Base-by-base conservation (phyloP, 2,329 filamentous ascomycete genomes). In the Trichoderma asperellum region DNA sequence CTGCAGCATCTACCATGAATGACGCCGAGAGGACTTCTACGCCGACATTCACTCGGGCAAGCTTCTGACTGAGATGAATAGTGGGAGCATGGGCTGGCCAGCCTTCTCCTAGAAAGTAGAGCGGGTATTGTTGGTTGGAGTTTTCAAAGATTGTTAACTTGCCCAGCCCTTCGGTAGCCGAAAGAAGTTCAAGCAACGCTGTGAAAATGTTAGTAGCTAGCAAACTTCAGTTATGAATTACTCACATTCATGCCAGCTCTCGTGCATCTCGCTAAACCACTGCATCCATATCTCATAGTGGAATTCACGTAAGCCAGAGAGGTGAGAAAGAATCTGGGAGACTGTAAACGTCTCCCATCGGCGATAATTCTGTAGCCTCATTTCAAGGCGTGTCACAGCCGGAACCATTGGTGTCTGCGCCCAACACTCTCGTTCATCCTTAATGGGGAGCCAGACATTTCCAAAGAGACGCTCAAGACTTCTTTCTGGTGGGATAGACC, bases 241-340 rank as follows among this genome's bases (percentile, higher is more conserved):
- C 47, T 21, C 37, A 63, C 55, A 57, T 43, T 71, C 29, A 66
- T 68, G 55, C 21, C 65, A 73, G 68, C 14, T 79, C 75, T 77
- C 71, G 73, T 77, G 27, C 74, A 71, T 18, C 73, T 80, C 79
- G 10, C 76, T 77, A 66, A 2, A 14, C 73, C 72, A 78, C 71
- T 80, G 77, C 71, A 76, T 78, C 79, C 80, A 81, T 63, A 78
- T 80, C 71, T 81, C 79, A 72, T 79, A 81, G 64, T 76, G 75
- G 71, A 82, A 71, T 71, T 82, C 77, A 71, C 77, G 74, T 62
- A 82, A 68, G 67, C 74, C 76, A 16, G 79, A 77, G 69, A 81
- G 75, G 57, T 76, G 76, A 12, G 76, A 70, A 69, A 81, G 72
- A 73, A 81, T 79, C 16, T 77, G 72, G 35, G 73, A 72, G 32